Base-by-base conservation (phyloP, 108 stramenopile species). In the Pseudonitzschia pungens region DNA sequence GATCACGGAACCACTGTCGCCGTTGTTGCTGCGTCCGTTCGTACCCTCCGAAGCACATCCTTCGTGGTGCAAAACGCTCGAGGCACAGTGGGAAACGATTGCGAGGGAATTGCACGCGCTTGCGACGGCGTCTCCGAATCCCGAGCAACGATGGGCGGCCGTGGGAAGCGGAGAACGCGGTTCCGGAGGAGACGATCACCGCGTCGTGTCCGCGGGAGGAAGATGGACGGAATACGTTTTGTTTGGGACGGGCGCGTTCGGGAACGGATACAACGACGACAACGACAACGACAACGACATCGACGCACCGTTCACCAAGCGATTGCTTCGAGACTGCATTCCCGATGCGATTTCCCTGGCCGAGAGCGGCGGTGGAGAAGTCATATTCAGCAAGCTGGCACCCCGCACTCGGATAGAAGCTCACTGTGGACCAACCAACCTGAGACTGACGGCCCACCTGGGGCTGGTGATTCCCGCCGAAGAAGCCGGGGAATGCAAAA, bases 151-250 rank as follows among this genome's bases (percentile, higher is more conserved):
- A 33, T 87, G 80, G 80, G 68, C 76, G 12, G 74, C 69, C 48
- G 90, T 91, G 16, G 90, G 90, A 36, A 64, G 67, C 28, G 90
- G 90, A 51, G 55, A 76, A 54, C 83, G 79, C 22, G 90, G 90
- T 32, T 79, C 84, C 6, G 90, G 90, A 32, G 71, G 78, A 50
- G 77, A 86, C 62, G 91, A 92, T 77, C 83, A 86, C 50, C 70
- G 72, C 6, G 88, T 92, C 2, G 84, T 92, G n/a, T 48, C 59
- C 10, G 81, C 75, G 48, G 80, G 77, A 40, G 52, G 65, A 42
- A 77, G 86, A 5, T 92, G 91, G 91, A 84, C 72, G 44, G 91
- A 92, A 76, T 79, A 80, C n/a, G 86, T 92, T 31, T 69, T 92
- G 70, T 92, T 92, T 83, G 91, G 91, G 21, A 85, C 84, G 20